These are phyloP conservation scores for Rhinocladiella similis DNA, from an alignment of 2,329 filamentous ascomycete genomes.

Conservation along the genomic window DNA sequence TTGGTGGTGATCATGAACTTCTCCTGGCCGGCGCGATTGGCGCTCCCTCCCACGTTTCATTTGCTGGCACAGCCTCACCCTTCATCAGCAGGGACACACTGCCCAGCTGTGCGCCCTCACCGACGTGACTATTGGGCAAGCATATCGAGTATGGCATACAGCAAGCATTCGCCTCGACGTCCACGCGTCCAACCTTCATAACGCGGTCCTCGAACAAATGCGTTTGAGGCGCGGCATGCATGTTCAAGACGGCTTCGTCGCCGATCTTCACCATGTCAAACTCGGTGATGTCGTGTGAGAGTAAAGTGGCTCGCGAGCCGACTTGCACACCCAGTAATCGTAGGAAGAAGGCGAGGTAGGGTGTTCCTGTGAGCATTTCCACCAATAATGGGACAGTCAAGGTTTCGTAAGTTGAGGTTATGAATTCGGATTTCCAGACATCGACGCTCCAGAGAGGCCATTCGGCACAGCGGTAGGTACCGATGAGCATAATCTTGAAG, in stretches of 20 bases:
- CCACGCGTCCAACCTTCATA: neutral
- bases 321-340: neutral
- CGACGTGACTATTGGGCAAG: constrained; percentile 28
- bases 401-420: neutral
- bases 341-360: neutral
- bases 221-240: neutral
- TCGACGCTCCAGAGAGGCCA: neutral
- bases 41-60: too few relatives aligned
- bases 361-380: neutral
- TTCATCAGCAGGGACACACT: too few relatives aligned
- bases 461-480: neutral
- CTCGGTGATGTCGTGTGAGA: neutral
- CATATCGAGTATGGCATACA: neutral
- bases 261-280: neutral
- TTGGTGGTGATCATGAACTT: too few relatives aligned
- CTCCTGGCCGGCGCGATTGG: too few relatives aligned
- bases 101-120: neutral
- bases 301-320: neutral
- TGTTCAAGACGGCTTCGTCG: neutral
- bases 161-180: neutral
- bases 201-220: neutral
- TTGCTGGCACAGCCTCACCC: too few relatives aligned
- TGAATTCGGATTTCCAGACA: neutral
- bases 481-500: neutral
- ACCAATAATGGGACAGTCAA: neutral